These are phyloP conservation scores for Mycoemilia scoparia DNA, from an alignment of 192 early-diverging fungal genomes.

Conservation along the genomic window DNA sequence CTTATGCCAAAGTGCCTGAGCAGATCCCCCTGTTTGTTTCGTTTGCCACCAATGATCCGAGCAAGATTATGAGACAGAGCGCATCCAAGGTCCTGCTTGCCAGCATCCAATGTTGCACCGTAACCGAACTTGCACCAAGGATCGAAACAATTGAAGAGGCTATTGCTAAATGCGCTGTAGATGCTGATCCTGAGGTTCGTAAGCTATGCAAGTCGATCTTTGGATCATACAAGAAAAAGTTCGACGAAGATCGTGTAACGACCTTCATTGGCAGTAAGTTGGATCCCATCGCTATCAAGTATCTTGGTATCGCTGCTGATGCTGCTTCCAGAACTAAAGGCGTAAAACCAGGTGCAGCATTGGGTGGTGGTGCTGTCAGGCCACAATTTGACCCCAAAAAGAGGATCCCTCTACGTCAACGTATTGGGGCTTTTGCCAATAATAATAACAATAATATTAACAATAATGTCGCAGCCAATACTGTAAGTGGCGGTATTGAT, in stretches of 20 bases:
- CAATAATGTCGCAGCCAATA: no score
- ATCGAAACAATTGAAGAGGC: slow-evolving; percentile 17
- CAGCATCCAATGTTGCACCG: slow-evolving; percentile 30
- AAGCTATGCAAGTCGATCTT: slow-evolving; percentile 18
- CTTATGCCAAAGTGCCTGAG: slow-evolving; percentile 30
- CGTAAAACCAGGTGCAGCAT: slow-evolving; percentile 6
- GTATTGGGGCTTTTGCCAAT: no score
- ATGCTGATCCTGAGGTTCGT: slow-evolving; percentile 25
- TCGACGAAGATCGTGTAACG: slow-evolving; percentile 13
- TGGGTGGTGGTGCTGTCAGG: no score
- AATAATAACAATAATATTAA: no score
- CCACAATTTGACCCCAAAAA: no score
- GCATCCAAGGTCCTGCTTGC: slow-evolving; percentile 39
- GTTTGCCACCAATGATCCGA: slow-evolving; percentile 29
- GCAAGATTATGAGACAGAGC: slow-evolving; percentile 39
- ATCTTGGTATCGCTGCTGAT: slow-evolving; percentile 15
- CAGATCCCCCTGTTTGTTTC: slow-evolving; percentile 36
- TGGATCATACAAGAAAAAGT: slow-evolving; percentile 24
- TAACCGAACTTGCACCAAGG: slow-evolving; percentile 20
- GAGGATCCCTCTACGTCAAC: no score
- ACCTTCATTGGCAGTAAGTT: slow-evolving; percentile 16
- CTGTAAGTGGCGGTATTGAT: no score
- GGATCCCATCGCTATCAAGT: slow-evolving; percentile 21
- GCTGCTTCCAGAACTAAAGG: neutral
- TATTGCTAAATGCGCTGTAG: slow-evolving; percentile 17